phyloP scores from a whole-genome alignment of 1,284 basidiomycete genomes.

The Cutaneotrichosporon sp. region DNA sequence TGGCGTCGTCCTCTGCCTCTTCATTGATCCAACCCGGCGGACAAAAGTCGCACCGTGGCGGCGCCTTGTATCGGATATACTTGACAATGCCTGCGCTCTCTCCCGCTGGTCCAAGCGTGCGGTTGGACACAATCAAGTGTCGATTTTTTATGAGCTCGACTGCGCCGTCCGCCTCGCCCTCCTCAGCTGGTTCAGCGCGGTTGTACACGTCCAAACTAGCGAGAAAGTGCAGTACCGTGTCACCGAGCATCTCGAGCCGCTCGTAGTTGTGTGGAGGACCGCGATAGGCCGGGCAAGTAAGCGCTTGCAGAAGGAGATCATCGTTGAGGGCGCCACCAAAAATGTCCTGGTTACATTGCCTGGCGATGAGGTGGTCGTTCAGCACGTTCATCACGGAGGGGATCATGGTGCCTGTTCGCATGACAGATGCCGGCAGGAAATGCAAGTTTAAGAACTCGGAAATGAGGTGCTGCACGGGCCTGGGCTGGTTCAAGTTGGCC shows the following conservation, averaged over 20 bases:
- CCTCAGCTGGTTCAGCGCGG: conserved; percentile 9
- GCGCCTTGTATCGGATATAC: conserved; percentile 26
- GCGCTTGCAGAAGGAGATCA: conserved; percentile 20
- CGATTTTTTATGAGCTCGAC: conserved; percentile 15
- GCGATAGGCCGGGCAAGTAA: conserved; percentile 18
- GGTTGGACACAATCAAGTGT: conserved; percentile 30
- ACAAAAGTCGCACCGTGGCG: conserved; percentile 23
- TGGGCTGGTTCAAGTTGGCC: neutral
- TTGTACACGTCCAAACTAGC: conserved; percentile 23
- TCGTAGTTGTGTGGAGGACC: conserved; percentile 25
- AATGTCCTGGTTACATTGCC: conserved; percentile 17
- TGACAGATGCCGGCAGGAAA: conserved; percentile 25
- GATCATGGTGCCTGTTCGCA: conserved; percentile 23
- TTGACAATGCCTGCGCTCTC: conserved; percentile 24
- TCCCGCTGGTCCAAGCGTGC: conserved; percentile 19
- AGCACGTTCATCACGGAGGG: conserved; percentile 21
- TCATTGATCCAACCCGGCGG: conserved; percentile 28
- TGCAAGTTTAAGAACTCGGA: conserved; percentile 24
- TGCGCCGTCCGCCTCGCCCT: neutral
- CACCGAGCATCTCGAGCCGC: conserved; percentile 42
- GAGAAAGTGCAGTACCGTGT: conserved; percentile 35
- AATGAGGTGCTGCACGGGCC: conserved; percentile 5
- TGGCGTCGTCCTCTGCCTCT: neutral
- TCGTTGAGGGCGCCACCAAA: conserved; percentile 12
- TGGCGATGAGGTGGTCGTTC: conserved; percentile 28